Evolutionary conservation across 202 grass and related monocot genomes (phyloP), one percentile per base, ranked within the genome.

Genomic region (Zizania palustris): DNA sequence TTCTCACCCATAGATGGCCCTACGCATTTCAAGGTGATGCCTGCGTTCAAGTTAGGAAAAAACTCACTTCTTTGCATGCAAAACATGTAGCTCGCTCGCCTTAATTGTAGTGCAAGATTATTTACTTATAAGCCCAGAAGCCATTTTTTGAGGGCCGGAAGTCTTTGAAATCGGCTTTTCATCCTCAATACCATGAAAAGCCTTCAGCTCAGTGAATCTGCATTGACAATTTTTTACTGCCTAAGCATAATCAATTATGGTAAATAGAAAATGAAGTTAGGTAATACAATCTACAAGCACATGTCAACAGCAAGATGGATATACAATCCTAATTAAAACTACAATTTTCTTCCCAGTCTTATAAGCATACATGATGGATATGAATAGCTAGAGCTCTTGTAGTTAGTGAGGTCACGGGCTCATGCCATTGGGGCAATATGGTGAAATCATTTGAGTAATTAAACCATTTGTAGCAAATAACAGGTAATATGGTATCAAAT

Each of bases 1-100:
- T 90, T 98, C 67, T 92, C 96, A 59, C 89, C 91, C 87, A 98
- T 89, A 56, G 91, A 98, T 69, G 91, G 79, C 18, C 96, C 96
- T 50, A 98, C 83, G 73, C 96, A 98, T 88, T 89, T 98, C 81
- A 98, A 89, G 5, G 85, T 90, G 60, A 92, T 34, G 81, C 82
- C 96, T 98, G 71, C 44, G 87, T 28, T 59, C 38, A 71, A 22
- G 3, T 20, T 7, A 73, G 59, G 70, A 64, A 20, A 41, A 20
- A 56, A 40, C 12, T 9, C 40, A 51, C 5, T 15, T 34, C 6
- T 38, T 72, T 62, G 0, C 60, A 44, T 67, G 65, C 10, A 45
- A 20, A 68, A 35, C 13, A 46, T 63, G 33, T 36, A 67, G 49
- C 44, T 71, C 2, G 28, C 15, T 58, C 61, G 2, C 71, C 37